Evolutionary conservation across 192 early-diverging fungal genomes (phyloP).

Genomic region (Coemansia sp.): DNA sequence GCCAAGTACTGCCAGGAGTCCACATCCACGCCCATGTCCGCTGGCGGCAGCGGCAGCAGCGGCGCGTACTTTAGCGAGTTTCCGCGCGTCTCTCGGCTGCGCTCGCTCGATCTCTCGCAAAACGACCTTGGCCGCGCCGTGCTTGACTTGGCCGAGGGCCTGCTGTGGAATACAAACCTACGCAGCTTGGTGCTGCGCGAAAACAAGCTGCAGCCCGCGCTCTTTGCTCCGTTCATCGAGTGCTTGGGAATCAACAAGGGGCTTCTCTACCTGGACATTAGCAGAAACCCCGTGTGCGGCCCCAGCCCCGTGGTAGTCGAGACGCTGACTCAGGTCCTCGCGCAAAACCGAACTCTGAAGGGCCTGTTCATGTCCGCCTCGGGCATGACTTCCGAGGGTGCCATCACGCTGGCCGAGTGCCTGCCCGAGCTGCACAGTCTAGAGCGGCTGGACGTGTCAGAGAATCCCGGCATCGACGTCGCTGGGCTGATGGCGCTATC

Average conservation of each 20-base stretch:
- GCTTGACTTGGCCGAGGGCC: conserved; percentile 49
- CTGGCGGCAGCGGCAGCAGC: conserved; percentile 10
- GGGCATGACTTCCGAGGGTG: conserved; percentile 70
- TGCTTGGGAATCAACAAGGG: conserved; percentile 57
- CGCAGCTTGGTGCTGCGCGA: conserved; percentile 52
- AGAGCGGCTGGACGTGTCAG: conserved; percentile 72
- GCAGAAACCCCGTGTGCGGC: conserved; percentile 59
- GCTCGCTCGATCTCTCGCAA: conserved; percentile 53
- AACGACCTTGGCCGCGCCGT: conserved; percentile 52
- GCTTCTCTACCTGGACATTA: conserved; percentile 59
- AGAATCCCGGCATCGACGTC: conserved; percentile 75
- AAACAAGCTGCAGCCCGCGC: conserved; percentile 56
- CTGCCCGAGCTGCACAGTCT: conserved; percentile 75
- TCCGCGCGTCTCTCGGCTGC: conserved; percentile 50
- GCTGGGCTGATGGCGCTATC: conserved; percentile 85
- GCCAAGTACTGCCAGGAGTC: conserved; percentile 34
- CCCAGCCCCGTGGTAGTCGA: conserved; percentile 37
- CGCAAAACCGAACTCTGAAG: conserved; percentile 64
- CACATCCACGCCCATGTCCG: neutral
- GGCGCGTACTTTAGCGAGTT: conserved; percentile 15
- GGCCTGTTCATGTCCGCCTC: conserved; percentile 68
- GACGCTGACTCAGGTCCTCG: conserved; percentile 54
- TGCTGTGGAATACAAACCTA: conserved; percentile 55
- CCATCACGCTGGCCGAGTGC: conserved; percentile 81
- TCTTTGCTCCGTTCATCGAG: conserved; percentile 51